Evolutionary conservation across 495 filamentous ascomycete genomes (phyloP), one percentile per base, ranked within the genome.

Genomic region (Hypoxylon lenormandii): DNA sequence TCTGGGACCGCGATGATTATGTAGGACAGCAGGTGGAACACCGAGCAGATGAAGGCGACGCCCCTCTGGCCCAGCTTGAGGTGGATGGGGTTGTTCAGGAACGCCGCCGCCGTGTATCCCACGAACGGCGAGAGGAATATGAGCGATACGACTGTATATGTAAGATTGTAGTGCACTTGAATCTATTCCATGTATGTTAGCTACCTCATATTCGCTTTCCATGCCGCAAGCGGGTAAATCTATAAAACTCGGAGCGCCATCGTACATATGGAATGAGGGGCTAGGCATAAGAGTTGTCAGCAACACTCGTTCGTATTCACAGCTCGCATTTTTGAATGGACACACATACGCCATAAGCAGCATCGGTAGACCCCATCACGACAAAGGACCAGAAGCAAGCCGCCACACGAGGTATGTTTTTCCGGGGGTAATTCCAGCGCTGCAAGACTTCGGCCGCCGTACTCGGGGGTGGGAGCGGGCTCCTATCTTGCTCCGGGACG

Each of bases 291-390:
- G 18, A 5, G 0, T 54, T 12, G 45, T 73, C 26, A 77, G 70
- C 53, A 62, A 62, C 64, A 45, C 3, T 33, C 1, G 0, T 55
- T 28, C 30, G 43, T 21, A 38, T 26, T 22, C 4, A n/a, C n/a
- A 62, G 43, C 7, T n/a, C 21, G 11, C 40, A 21, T 47, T 66
- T 19, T 22, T 40, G 2, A 6, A 50, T 13, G 7, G 43, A 26
- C 30, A 77, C 30, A 77, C 87, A 82, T 79, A 92, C 91, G 43
- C 92, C 92, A 68, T 90, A 90, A 1, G 90, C 90, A 16, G 89
- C 90, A 80, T 97, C 93, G 75, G 92, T 95, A 71, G 87, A 83
- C 5, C 93, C 93, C 86, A 95, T 89, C 4, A 92, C 85, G 12
- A 92, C 79, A 70, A 97, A 95, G 47, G 79, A 81, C 82, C 86